These are phyloP conservation scores for Amauroascus niger DNA, from an alignment of 2,329 filamentous ascomycete genomes.

Conservation along the genomic window DNA sequence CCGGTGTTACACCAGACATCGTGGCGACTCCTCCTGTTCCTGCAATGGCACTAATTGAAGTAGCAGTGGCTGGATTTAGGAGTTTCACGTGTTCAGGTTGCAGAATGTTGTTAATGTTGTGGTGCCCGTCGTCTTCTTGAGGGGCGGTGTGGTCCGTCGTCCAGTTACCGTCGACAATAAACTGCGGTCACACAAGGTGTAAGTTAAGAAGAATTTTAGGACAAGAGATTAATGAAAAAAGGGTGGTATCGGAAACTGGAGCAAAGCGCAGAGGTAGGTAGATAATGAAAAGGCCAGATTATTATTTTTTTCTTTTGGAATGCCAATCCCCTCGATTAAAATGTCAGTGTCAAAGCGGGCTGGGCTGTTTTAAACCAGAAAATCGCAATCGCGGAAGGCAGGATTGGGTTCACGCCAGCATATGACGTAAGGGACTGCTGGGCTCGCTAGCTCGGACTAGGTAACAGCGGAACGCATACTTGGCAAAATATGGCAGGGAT, in stretches of 20 bases:
- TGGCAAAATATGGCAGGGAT: not conserved
- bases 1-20: conserved; percentile 56
- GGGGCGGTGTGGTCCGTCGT: conserved; percentile 69
- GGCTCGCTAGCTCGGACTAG: not conserved
- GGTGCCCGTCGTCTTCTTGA: conserved; percentile 69
- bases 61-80: conserved; percentile 12
- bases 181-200: conserved; percentile 45
- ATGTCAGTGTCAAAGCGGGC: conserved; percentile 2
- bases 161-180: conserved; percentile 91
- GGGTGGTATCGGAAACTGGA: conserved; percentile 1
- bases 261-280: conserved; percentile 14
- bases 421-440: conserved; percentile 12
- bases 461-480: not conserved
- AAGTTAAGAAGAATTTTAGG: not conserved
- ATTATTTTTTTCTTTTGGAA: too few relatives aligned
- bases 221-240: conserved; percentile 11
- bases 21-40: conserved; percentile 7
- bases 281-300: conserved; percentile 17
- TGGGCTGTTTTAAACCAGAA: conserved; percentile 6
- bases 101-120: conserved; percentile 90
- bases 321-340: not conserved
- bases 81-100: conserved; percentile 58
- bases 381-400: not conserved
- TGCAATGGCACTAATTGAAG: conserved; percentile 1
- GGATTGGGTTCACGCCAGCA: not conserved